Base-by-base conservation (phyloP, 2,329 filamentous ascomycete species). In the Blumeria hordei region DNA sequence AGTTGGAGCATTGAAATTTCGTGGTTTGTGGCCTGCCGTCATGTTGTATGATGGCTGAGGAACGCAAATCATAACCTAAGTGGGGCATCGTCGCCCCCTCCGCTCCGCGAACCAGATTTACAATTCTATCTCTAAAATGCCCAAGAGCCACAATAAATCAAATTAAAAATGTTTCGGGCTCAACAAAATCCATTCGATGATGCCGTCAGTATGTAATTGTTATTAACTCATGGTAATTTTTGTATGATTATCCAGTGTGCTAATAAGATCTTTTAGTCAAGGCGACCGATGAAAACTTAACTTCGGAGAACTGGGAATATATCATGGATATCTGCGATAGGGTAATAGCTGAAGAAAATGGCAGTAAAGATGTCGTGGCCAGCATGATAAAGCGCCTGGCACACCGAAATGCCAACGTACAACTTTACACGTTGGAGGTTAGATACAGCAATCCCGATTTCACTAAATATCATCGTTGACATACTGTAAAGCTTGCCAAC, bases 211-310 rank as follows among this genome's bases (percentile, higher is more conserved):
- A 71, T 66, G 75, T 70, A n/a, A 5, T 11, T n/a, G 32, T 12
- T n/a, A 3, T n/a, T 16, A n/a, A 28, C 21, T 28, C 21, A 28
- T 28, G 6, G 7, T 36, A n/a, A 35, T 16, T n/a, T 3, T 12
- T n/a, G 18, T 55, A 51, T n/a, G 35, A 7, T n/a, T 56, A 45
- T 52, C 11, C 16, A 54, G 45, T 59, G 50, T 58, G 57, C 60
- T 62, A 35, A 62, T 56, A 54, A 57, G 58, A 44, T 16, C 54
- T 16, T 63, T 61, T 64, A 82, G 81, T 78, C 64, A 84, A 84
- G 70, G 88, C 92, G 65, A 98, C 92, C 56, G 92, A 98, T 70
- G 92, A 98, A 75, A 98, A 95, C 69, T 77, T 96, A 63, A 96
- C 66, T 9, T 65, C 70, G 58, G 74, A 77, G 69, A 83, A 84